A percentile compares a stretch with the other conserved stretches of the same genome.
These are phyloP conservation scores for Jasminum sambac DNA, from an alignment of 257 asterid species.

Conservation along the genomic window DNA sequence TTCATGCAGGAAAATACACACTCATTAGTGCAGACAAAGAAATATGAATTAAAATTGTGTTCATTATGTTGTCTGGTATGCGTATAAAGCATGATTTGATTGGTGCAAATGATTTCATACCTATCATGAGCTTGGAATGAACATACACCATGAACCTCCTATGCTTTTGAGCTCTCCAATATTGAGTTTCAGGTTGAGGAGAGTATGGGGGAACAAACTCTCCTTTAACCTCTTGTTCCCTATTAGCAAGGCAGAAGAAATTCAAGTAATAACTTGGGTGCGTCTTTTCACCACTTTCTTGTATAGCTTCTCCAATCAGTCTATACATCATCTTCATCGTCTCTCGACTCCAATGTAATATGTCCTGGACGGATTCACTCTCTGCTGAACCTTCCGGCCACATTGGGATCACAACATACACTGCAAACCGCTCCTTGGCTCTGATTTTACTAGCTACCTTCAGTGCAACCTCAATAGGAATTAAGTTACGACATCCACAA, in stretches of 20 bases:
- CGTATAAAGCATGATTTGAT: neutral
- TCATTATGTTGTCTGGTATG: neutral
- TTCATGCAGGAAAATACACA: slow-evolving; percentile 1
- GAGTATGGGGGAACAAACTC: slow-evolving; percentile 81
- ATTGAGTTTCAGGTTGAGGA: slow-evolving; percentile 69
- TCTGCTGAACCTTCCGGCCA: slow-evolving; percentile 95
- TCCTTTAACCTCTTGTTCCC: slow-evolving; percentile 67
- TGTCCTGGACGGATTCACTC: slow-evolving; percentile 76
- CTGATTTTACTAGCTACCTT: slow-evolving; percentile 61
- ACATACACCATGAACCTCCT: slow-evolving; percentile 93
- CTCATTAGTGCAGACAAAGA: slow-evolving; percentile 1
- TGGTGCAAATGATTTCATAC: slow-evolving; percentile 32
- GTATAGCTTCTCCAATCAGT: slow-evolving; percentile 60
- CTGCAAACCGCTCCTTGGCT: slow-evolving; percentile 63
- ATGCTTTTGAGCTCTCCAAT: slow-evolving; percentile 70
- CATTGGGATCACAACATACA: slow-evolving; percentile 75
- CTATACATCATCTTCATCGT: slow-evolving; percentile 87
- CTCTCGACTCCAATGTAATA: slow-evolving; percentile 76
- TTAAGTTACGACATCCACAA: slow-evolving; percentile 78
- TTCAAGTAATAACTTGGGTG: slow-evolving; percentile 81
- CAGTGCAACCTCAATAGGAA: slow-evolving; percentile 79
- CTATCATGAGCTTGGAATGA: slow-evolving; percentile 94
- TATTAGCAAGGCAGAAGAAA: slow-evolving; percentile 84
- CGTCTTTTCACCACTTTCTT: slow-evolving; percentile 49
- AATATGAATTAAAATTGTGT: neutral